phyloP scores from a whole-genome alignment of 345 rosid genomes.

The Balakata baccata region DNA sequence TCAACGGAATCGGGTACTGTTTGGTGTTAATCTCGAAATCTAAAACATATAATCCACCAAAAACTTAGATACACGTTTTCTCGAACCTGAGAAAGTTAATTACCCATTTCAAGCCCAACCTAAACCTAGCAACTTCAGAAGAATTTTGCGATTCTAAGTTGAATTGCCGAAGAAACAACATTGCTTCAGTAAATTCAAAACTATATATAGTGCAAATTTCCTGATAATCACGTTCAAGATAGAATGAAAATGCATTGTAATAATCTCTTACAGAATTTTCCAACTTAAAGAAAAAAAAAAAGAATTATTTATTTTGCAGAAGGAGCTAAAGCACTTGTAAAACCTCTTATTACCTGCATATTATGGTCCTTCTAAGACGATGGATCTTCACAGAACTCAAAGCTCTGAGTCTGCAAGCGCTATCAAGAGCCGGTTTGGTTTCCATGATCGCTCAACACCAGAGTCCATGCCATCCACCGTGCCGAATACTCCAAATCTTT shows the following conservation, averaged over 20 bases:
- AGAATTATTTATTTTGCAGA: neutral
- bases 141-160: neutral
- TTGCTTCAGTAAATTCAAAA: neutral
- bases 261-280: neutral
- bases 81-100: neutral
- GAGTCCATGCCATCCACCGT: no score
- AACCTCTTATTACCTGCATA: conserved; percentile 53
- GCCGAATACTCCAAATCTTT: conserved; percentile 45
- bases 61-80: neutral
- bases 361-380: conserved; percentile 94
- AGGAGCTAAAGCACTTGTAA: neutral
- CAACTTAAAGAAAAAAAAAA: neutral
- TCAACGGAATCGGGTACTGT: no score
- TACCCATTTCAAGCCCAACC: no score
- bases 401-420: conserved; percentile 65
- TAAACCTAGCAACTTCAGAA: no score
- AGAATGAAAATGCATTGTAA: neutral
- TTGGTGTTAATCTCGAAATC: neutral
- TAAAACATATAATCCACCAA: neutral
- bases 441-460: conserved; percentile 51
- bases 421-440: conserved; percentile 80
- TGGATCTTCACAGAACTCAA: conserved; percentile 80
- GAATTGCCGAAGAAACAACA: neutral
- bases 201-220: neutral
- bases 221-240: neutral